A percentile compares a stretch with the other conserved stretches of the same genome.
These are phyloP conservation scores for Truncatella angustata DNA, from an alignment of 2,329 filamentous ascomycete genomes.

Conservation along the genomic window DNA sequence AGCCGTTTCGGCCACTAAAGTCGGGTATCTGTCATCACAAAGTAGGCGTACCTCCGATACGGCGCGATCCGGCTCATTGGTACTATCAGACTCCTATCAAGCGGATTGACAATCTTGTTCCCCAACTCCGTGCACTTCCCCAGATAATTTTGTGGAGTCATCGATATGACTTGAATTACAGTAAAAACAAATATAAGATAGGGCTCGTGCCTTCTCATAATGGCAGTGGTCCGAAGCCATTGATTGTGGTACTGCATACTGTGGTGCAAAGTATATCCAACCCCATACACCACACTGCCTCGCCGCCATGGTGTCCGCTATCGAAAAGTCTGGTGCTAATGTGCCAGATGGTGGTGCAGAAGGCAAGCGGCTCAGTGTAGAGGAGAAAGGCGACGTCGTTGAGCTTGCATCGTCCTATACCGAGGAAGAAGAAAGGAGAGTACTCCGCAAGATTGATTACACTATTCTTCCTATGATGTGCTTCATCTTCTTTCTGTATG, in stretches of 20 bases:
- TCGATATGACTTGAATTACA: not conserved
- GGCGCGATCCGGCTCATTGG: not conserved
- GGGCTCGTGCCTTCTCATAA: not conserved
- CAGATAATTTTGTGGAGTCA: not conserved
- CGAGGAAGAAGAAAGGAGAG: slow-evolving; percentile 28
- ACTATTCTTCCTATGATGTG: slow-evolving; percentile 36
- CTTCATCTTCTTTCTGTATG: slow-evolving; percentile 39
- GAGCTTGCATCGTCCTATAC: slow-evolving; percentile 20
- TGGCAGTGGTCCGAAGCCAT: not conserved
- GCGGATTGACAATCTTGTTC: not conserved
- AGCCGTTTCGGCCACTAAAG: not conserved
- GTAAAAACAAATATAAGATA: not conserved
- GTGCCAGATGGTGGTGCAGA: not conserved
- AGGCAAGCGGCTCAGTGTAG: slow-evolving; percentile 14
- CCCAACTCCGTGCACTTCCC: not conserved
- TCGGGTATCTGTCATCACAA: not conserved
- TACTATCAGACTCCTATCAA: slow-evolving; percentile 1
- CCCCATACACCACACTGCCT: not conserved
- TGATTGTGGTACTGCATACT: not conserved
- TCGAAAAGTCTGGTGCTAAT: slow-evolving; percentile 7
- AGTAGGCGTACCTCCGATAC: not conserved
- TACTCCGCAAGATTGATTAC: slow-evolving; percentile 32
- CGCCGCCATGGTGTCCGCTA: slow-evolving; percentile 1
- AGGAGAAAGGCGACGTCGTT: slow-evolving; percentile 10
- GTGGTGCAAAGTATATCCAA: not conserved